phyloP scores from a whole-genome alignment of 441 rosid species.

The Omphalea diandra region DNA sequence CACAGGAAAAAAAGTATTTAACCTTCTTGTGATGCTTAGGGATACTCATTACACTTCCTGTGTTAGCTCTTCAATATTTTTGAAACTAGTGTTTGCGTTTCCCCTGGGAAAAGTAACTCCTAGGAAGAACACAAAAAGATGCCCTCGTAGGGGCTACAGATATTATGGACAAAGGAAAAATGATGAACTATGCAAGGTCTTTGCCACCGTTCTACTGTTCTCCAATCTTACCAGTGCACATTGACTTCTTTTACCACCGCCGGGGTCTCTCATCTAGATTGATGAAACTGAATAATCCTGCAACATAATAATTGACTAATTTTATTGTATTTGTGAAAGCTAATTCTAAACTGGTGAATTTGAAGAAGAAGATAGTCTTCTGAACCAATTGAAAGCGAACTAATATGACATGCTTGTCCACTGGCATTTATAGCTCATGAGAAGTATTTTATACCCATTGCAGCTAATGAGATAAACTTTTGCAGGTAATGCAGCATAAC shows the following conservation, averaged over 20 bases:
- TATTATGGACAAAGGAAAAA: constrained; percentile 2
- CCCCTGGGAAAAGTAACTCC: constrained; percentile 49
- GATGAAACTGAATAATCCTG: constrained; percentile 72
- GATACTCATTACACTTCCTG: constrained; percentile 46
- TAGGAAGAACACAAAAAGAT: constrained; percentile 28
- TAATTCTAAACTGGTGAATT: too few relatives aligned
- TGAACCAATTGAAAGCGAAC: too few relatives aligned
- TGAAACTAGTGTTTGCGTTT: constrained; percentile 57
- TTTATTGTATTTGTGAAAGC: too few relatives aligned
- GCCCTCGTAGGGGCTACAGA: background rate
- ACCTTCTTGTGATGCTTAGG: constrained; percentile 76
- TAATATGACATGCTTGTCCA: too few relatives aligned
- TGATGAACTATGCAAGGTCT: constrained; percentile 2
- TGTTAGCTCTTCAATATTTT: constrained; percentile 50
- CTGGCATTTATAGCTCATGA: too few relatives aligned
- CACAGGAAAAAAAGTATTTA: background rate
- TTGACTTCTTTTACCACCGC: constrained; percentile 42
- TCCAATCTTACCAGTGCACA: constrained; percentile 33
- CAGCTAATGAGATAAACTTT: too few relatives aligned
- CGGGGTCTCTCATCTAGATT: constrained; percentile 51
- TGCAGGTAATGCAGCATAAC: too few relatives aligned
- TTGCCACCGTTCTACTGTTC: constrained; percentile 46
- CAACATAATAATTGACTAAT: too few relatives aligned
- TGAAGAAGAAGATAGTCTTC: too few relatives aligned
- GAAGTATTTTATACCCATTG: too few relatives aligned